Evolutionary conservation across 176 grass and related monocot genomes (phyloP), one percentile per base, ranked within the genome.

Genomic region (Carex myosuroides): DNA sequence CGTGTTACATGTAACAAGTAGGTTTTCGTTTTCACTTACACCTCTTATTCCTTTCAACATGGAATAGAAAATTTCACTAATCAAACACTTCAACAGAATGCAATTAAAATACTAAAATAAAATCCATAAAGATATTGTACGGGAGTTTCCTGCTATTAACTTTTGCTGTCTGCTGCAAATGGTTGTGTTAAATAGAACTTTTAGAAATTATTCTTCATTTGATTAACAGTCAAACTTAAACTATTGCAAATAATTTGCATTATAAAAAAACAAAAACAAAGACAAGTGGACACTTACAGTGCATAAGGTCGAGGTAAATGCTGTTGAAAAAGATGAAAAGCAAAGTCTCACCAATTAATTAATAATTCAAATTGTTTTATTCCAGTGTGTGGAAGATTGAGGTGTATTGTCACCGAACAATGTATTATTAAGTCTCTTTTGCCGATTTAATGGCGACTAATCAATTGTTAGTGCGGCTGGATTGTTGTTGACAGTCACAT

Each of bases 401-500:
- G 81, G 81, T 83, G 81, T 83, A 83, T 68, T 83, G 60, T 68
- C 81, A 83, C 81, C 81, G 64, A 83, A 83, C 22, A 52, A 63
- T 54, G 44, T 37, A 65, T 83, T 52, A 83, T 83, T 82, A 82
- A 82, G 44, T 68, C 81, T 55, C 62, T 50, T 66, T 83, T 32
- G 50, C 48, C 13, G 3, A 12, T 83, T 83, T 83, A 83, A 83
- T 83, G 81, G 58, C 6, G 60, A 66, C 62, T 83, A 69, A 83
- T 83, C 60, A 69, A 83, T 83, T 83, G 62, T 83, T 83, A 83
- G 81, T 83, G 81, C 39, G 26, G 50, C 73, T 83, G 60, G 17
- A 32, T 69, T 83, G 81, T 83, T 83, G 81, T 83, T 83, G 81
- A 83, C 60, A 68, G 21, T 66, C 81, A 83, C 81, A 83, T 83